Evolutionary conservation across 768 basidiomycete genomes (phyloP).

Genomic region (Trametes sanguinea): DNA sequence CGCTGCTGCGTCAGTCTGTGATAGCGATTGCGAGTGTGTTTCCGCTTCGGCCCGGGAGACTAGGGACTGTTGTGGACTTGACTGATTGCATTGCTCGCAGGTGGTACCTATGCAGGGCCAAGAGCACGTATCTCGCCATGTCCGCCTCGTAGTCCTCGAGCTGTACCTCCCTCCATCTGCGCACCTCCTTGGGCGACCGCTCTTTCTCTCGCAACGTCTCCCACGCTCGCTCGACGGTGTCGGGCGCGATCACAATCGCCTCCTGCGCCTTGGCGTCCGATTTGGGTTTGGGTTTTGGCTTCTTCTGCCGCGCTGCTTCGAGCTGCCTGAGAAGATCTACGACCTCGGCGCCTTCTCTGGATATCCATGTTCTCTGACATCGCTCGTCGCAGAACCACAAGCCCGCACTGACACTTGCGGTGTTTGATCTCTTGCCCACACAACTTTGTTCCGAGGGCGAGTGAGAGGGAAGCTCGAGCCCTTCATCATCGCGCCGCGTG

Average conservation of each 20-base stretch:
- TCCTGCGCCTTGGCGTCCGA: slow-evolving; percentile 17
- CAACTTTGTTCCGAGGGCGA: background rate
- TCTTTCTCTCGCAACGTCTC: slow-evolving; percentile 37
- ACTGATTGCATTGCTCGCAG: slow-evolving; percentile 20
- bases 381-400: slow-evolving; percentile 58
- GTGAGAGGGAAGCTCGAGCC: background rate
- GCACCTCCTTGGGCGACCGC: slow-evolving; percentile 25
- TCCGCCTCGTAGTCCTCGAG: slow-evolving; percentile 34
- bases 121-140: slow-evolving; percentile 33
- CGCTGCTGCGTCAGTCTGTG: background rate
- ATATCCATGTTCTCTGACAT: slow-evolving; percentile 50
- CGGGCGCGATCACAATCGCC: slow-evolving; percentile 36
- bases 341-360: slow-evolving; percentile 25
- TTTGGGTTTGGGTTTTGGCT: slow-evolving; percentile 23
- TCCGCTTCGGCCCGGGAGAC: background rate
- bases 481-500: slow-evolving; percentile 31
- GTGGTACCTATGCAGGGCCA: slow-evolving; percentile 27
- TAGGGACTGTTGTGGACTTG: no score
- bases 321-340: slow-evolving; percentile 24
- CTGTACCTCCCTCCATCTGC: slow-evolving; percentile 26
- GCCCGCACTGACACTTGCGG: slow-evolving; percentile 31
- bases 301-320: slow-evolving; percentile 27
- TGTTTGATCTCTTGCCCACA: background rate
- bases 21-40: background rate
- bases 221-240: slow-evolving; percentile 51